phyloP scores from a whole-genome alignment of 108 stramenopile species.

The Fistulifera solaris region DNA sequence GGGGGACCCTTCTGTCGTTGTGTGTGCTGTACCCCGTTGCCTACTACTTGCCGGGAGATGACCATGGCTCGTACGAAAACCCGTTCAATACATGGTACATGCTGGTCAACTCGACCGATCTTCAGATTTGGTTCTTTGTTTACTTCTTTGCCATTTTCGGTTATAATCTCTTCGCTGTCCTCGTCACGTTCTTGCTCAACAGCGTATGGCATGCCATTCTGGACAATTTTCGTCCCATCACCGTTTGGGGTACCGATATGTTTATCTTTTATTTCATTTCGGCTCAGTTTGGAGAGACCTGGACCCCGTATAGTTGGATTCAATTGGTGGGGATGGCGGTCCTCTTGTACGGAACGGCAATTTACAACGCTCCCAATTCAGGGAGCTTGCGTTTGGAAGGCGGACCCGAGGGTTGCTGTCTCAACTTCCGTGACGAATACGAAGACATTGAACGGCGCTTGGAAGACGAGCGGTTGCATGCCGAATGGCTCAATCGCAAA shows the following conservation, averaged over 20 bases:
- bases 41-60: slow-evolving; percentile 75
- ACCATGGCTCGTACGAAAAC: slow-evolving; percentile 86
- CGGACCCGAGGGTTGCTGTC: slow-evolving; percentile 54
- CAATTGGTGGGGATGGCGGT: slow-evolving; percentile 85
- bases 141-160: slow-evolving; percentile 87
- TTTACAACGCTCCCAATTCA: slow-evolving; percentile 91
- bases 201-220: slow-evolving; percentile 96
- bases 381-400: slow-evolving; percentile 73
- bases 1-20: slow-evolving; percentile 78
- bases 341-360: slow-evolving; percentile 88
- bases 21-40: slow-evolving; percentile 73
- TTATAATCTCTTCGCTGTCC: slow-evolving; percentile 92
- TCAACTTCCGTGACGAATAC: slow-evolving; percentile 58
- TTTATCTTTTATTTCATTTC: slow-evolving; percentile 82
- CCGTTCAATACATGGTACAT: slow-evolving; percentile 73
- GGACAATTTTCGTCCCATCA: slow-evolving; percentile 94
- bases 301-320: slow-evolving; percentile 78
- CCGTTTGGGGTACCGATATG: slow-evolving; percentile 83
- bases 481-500: slow-evolving; percentile 30
- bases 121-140: slow-evolving; percentile 51
- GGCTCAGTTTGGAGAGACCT: slow-evolving; percentile 75
- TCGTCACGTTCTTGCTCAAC: slow-evolving; percentile 87
- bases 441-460: slow-evolving; percentile 37
- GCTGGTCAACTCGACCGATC: slow-evolving; percentile 48
- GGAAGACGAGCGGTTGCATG: slow-evolving; percentile 41